Conservation (phyloP, 768 basidiomycete species). For the Strobilomyces dryophilus region DNA sequence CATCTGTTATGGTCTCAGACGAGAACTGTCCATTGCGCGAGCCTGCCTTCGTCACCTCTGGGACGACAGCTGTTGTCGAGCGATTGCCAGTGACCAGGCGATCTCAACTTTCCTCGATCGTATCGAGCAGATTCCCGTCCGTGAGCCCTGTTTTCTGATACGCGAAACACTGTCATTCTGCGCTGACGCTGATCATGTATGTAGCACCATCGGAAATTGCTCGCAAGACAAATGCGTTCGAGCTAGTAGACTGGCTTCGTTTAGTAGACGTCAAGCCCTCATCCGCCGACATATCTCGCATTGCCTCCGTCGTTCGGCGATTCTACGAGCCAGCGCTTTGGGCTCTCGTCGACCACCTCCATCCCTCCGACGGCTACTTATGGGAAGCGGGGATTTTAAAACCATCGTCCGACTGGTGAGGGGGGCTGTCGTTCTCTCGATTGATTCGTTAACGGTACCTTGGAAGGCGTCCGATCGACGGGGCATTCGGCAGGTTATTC, state of each 20-base stretch:
- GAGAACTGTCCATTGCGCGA: slow-evolving; percentile 43
- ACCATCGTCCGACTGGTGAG: slow-evolving; percentile 27
- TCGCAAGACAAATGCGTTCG: slow-evolving; percentile 42
- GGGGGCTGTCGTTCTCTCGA: not conserved
- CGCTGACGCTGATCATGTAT: not conserved
- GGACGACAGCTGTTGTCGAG: slow-evolving; percentile 2
- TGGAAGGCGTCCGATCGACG: slow-evolving; percentile 12
- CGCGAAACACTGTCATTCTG: not conserved
- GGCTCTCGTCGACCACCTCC: slow-evolving; percentile 40
- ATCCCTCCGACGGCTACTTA: slow-evolving; percentile 39
- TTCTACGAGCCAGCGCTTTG: slow-evolving; percentile 41
- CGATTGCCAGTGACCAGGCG: slow-evolving; percentile 4
- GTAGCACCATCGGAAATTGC: slow-evolving; percentile 37
- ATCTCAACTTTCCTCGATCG: slow-evolving; percentile 43
- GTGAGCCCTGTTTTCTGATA: slow-evolving; percentile 35
- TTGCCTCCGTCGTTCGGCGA: slow-evolving; percentile 37
- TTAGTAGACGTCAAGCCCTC: slow-evolving; percentile 37
- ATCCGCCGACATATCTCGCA: slow-evolving; percentile 36
- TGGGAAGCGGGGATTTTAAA: slow-evolving; percentile 34
- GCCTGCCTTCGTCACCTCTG: slow-evolving; percentile 33
- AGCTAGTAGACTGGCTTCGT: slow-evolving; percentile 64
- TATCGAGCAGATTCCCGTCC: slow-evolving; percentile 39
- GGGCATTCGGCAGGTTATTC: slow-evolving; percentile 45
- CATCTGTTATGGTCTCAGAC: slow-evolving; percentile 37
- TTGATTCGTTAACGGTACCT: not conserved